phyloP scores from a whole-genome alignment of 1,139 yeast genomes.

The Magnusiomyces suaveolens region DNA sequence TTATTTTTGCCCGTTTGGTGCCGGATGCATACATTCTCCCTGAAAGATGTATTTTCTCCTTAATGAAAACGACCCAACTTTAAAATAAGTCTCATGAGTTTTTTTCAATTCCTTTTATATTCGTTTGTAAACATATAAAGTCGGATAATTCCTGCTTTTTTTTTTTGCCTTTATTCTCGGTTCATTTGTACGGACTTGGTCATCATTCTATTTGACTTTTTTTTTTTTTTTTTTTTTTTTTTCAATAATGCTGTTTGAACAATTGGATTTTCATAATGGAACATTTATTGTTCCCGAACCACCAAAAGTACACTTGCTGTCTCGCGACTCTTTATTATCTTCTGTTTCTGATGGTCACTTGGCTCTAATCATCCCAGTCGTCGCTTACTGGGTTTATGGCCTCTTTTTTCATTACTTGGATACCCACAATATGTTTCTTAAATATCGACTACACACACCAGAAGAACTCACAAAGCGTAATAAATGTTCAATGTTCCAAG shows the following conservation, averaged over 20 bases:
- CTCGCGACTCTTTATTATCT: not conserved
- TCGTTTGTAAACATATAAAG: too few species aligned
- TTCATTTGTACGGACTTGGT: too few species aligned
- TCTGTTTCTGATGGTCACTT: constrained; percentile 1
- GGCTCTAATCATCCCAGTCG: not conserved
- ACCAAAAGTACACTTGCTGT: not conserved
- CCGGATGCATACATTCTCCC: too few species aligned
- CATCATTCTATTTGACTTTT: too few species aligned
- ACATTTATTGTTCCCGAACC: not conserved
- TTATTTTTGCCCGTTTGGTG: too few species aligned
- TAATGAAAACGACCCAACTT: too few species aligned
- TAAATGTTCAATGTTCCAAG: constrained; percentile 60
- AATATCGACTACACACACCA: constrained; percentile 82
- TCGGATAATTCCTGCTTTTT: too few species aligned
- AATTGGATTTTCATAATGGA: not conserved
- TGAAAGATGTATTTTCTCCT: too few species aligned
- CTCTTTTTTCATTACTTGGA: constrained; percentile 67
- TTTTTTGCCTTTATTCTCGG: too few species aligned
- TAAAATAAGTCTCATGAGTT: too few species aligned
- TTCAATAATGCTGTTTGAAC: not conserved
- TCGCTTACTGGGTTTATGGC: constrained; percentile 49
- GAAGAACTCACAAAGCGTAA: constrained; percentile 72
- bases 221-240: too few species aligned
- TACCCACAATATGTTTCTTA: constrained; percentile 60
- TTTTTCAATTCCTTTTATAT: too few species aligned